Base-by-base conservation (phyloP, 345 rosid species). In the Rhodamnia rubescens region DNA sequence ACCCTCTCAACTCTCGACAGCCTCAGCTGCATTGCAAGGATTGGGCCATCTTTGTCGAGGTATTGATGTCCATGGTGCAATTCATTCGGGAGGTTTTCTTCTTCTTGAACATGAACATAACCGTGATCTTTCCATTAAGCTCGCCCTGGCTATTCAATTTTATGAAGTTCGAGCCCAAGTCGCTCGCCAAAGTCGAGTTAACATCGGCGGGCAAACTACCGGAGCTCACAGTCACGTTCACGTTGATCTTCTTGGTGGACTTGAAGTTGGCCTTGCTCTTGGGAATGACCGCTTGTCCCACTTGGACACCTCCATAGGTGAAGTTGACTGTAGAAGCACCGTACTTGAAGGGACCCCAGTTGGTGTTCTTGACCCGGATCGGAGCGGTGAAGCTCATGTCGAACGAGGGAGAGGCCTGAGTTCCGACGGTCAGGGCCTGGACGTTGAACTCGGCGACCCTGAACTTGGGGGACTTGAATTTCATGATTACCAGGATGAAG, bases 331-430 rank as follows among this genome's bases (percentile, higher is more conserved):
- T 85, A 1, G 85, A 49, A 3, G 83, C 85, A 2, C 53, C 89
- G 32, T 59, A 88, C 84, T 87, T 87, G 86, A 74, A 87, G n/a
- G 85, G 86, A 53, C 88, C 88, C 64, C 84, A 87, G 84, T 88
- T 88, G 53, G 85, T 52, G 86, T 88, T 88, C 89, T 85, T 88
- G 84, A 88, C 51, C 81, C 82, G 80, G 59, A 88, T 83, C 18
- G 87, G 85, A 1, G 87, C 84, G n/a, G 18, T 5, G 53, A 88
- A 75, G 47, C 7, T 18, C 81, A 75, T 24, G 82, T 1, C 11
- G 36, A 88, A 88, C 2, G 87, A 88, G n/a, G 89, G 85, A 0
- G 87, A 16, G 0, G 59, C 0, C 58, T 42, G 59, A 21, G 2
- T 8, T 42, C 2, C 56, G 8, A 0, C 0, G 32, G 8, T 42